These are phyloP conservation scores for Saccharomyces paradoxus DNA, from an alignment of 805 yeast species.

Conservation along the genomic window DNA sequence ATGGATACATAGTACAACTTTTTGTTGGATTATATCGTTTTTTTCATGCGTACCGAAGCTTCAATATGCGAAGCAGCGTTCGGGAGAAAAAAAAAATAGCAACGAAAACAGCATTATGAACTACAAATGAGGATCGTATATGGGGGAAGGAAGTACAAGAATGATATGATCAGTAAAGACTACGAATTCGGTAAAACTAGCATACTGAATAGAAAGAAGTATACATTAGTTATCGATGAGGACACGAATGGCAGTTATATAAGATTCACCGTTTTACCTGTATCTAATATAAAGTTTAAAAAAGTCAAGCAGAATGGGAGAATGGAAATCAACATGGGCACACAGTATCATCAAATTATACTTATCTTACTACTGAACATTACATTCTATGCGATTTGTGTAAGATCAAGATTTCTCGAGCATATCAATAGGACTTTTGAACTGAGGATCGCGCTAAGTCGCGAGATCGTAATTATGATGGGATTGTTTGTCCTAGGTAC, in stretches of 20 bases:
- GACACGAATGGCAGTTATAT: background rate
- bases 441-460: background rate
- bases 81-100: background rate
- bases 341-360: background rate
- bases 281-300: background rate
- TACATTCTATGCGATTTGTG: background rate
- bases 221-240: background rate
- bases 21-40: background rate
- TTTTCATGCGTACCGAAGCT: background rate
- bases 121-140: background rate
- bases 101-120: background rate
- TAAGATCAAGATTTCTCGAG: background rate
- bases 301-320: background rate
- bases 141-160: background rate
- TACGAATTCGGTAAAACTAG: background rate
- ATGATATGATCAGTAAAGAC: background rate
- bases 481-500: background rate
- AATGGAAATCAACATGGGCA: background rate
- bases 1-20: background rate
- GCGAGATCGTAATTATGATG: background rate
- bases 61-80: background rate
- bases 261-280: background rate
- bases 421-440: background rate
- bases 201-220: background rate
- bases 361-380: background rate